Evolutionary conservation across 1,284 basidiomycete genomes (phyloP), one percentile per base, ranked within the genome.

Genomic region (Cutaneotrichosporon sp.): DNA sequence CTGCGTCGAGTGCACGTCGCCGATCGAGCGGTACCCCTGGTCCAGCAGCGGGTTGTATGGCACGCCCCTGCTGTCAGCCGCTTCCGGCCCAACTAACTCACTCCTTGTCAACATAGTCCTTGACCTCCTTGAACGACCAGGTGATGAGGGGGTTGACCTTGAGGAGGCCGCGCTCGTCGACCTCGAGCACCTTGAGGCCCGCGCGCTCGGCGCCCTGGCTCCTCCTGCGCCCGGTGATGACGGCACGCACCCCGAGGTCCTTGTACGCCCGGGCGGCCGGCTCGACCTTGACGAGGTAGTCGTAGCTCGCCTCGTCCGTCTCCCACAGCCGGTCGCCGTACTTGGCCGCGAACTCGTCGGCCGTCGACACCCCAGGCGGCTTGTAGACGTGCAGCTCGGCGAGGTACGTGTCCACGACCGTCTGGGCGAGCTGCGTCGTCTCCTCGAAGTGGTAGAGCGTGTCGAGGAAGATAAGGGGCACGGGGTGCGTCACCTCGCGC

Each of bases 361-460:
- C 84, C 5, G 84, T 88, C 34, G 83, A 80, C 64, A 89, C 92
- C 7, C 84, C 88, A 11, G 86, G 84, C 5, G 95, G 95, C 68
- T 84, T 88, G 83, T 89, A 97, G 11, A 90, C 85, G 77, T 90
- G 84, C 45, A 98, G 83, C 2, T 86, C 83, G 25, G 88, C 83
- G 27, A 83, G 81, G 78, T 99, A 99, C 68, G 84, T 87, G 70
- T 84, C 80, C 72, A 89, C 87, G 13, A 93, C 90, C 36, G 87
- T 87, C 58, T 89, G 85, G 2, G 95, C 89, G 47, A 99, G 86
- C 66, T 89, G 87, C 69, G 95, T 87, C 6, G 95, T 99, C 81
- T 97, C 92, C 3, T 85, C 83, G 80, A 99, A 98, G 82, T 99
- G 97, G 79, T 98, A 95, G 11, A 99, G 84, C 0, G 95, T 98